Conservation (phyloP, 768 basidiomycete species). For the Bullera alba region DNA sequence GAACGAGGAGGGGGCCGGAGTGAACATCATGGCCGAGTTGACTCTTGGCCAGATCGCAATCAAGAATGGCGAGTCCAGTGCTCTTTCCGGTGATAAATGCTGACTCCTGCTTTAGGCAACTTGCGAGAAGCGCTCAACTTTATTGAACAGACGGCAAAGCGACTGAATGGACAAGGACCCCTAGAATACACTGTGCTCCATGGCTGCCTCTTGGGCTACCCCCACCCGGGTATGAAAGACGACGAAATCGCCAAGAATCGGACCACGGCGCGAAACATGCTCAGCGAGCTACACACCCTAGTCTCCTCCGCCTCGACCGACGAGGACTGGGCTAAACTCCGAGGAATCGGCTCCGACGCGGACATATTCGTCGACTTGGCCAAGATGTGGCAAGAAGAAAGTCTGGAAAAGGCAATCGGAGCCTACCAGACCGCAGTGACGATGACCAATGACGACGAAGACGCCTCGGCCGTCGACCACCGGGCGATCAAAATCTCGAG, state of each 20-base stretch:
- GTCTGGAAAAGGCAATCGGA: conserved; percentile 62
- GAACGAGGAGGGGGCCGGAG: conserved; percentile 54
- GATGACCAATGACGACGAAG: conserved; percentile 52
- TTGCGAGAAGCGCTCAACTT: conserved; percentile 45
- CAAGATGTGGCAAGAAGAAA: conserved; percentile 77
- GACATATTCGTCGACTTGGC: conserved; percentile 90
- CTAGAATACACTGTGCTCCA: conserved; percentile 82
- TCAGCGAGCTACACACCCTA: conserved; percentile 52
- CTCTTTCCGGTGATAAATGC: neutral
- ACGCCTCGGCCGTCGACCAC: conserved; percentile 15
- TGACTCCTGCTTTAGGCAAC: conserved; percentile 23
- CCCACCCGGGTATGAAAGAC: conserved; percentile 69
- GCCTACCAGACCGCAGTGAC: conserved; percentile 68
- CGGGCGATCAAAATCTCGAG: conserved; percentile 66
- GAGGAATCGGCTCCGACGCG: conserved; percentile 64
- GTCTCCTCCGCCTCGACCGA: conserved; percentile 53
- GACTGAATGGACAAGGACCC: conserved; percentile 49
- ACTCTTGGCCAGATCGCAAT: conserved; percentile 83
- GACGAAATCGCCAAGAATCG: conserved; percentile 68
- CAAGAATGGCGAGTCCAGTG: conserved; percentile 57
- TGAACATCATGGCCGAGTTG: conserved; percentile 65
- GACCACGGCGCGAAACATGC: conserved; percentile 67
- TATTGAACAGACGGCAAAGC: conserved; percentile 41
- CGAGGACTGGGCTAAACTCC: conserved; percentile 45
- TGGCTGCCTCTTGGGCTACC: conserved; percentile 76